Evolutionary conservation across 345 rosid species (phyloP).

Genomic region (Aurinia saxatilis): DNA sequence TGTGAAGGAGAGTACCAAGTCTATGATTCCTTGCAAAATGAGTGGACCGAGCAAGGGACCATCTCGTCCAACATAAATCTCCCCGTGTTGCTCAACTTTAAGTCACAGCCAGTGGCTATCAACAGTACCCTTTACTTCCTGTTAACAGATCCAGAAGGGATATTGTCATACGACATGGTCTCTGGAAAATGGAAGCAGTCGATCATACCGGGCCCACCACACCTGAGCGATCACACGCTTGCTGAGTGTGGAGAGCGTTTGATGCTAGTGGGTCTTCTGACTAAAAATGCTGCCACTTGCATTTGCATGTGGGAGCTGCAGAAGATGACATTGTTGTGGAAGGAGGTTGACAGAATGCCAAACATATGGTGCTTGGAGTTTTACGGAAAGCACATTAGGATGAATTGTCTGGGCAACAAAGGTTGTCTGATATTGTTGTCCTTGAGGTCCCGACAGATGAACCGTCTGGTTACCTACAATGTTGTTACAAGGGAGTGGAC

Average conservation of each 20-base stretch:
- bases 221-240: constrained; percentile 79
- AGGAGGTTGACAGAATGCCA: constrained; percentile 99
- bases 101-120: constrained; percentile 80
- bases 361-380: constrained; percentile 98
- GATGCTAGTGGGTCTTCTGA: constrained; percentile 89
- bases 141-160: constrained; percentile 91
- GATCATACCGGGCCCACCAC: constrained; percentile 65
- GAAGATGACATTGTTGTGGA: constrained; percentile 99
- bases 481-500: constrained; percentile 68
- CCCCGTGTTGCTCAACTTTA: constrained; percentile 75
- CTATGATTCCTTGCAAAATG: constrained; percentile 63
- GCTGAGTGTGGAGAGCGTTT: constrained; percentile 77
- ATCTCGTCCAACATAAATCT: constrained; percentile 67
- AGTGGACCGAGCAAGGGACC: constrained; percentile 76
- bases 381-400: constrained; percentile 97
- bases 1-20: constrained; percentile 93
- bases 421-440: constrained; percentile 88
- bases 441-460: constrained; percentile 83
- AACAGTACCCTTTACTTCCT: constrained; percentile 65
- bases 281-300: constrained; percentile 93
- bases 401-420: constrained; percentile 98
- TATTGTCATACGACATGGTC: constrained; percentile 63
- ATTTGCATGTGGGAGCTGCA: constrained; percentile 99
- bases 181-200: constrained; percentile 79
- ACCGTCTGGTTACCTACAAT: constrained; percentile 76